phyloP scores from a whole-genome alignment of 1,284 basidiomycete genomes.

The Ceratobasidium sp. region DNA sequence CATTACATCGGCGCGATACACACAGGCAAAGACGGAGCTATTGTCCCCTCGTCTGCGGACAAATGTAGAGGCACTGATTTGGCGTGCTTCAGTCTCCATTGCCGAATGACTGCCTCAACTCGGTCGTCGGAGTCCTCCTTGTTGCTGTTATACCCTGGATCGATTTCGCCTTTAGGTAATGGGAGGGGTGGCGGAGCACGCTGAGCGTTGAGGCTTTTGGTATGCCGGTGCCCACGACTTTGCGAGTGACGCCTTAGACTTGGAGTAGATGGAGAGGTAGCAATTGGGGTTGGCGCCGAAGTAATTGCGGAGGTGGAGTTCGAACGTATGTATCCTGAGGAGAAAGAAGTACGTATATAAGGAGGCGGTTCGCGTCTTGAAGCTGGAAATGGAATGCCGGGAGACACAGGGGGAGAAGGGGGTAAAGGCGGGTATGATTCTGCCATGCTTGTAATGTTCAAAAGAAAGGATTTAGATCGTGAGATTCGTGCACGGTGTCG shows the following conservation, averaged over 20 bases:
- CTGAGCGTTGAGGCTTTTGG: conserved; percentile 43
- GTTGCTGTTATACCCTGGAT: conserved; percentile 34
- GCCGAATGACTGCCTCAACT: conserved; percentile 32
- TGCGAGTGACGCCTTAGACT: conserved; percentile 44
- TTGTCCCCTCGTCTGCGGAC: not conserved
- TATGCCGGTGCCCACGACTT: conserved; percentile 48
- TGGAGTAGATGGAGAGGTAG: conserved; percentile 24
- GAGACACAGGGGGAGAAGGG: conserved; percentile 15
- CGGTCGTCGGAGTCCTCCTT: conserved; percentile 28
- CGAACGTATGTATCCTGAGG: conserved; percentile 35
- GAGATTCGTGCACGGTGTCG: not conserved
- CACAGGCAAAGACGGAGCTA: conserved; percentile 42
- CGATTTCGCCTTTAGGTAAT: conserved; percentile 38
- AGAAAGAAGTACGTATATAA: conserved; percentile 41
- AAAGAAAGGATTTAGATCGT: not conserved
- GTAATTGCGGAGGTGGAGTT: not conserved
- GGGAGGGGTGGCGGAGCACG: conserved; percentile 45
- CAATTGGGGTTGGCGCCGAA: not conserved
- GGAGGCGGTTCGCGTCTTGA: not conserved
- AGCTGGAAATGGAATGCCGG: not conserved
- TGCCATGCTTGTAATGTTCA: conserved; percentile 10
- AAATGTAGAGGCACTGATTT: conserved; percentile 21
- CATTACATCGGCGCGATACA: conserved; percentile 24
- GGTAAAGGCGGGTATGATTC: conserved; percentile 28
- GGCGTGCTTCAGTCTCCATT: conserved; percentile 21